Evolutionary conservation across 208 protist genomes (phyloP).

Genomic region (Trypanosoma grayi): DNA sequence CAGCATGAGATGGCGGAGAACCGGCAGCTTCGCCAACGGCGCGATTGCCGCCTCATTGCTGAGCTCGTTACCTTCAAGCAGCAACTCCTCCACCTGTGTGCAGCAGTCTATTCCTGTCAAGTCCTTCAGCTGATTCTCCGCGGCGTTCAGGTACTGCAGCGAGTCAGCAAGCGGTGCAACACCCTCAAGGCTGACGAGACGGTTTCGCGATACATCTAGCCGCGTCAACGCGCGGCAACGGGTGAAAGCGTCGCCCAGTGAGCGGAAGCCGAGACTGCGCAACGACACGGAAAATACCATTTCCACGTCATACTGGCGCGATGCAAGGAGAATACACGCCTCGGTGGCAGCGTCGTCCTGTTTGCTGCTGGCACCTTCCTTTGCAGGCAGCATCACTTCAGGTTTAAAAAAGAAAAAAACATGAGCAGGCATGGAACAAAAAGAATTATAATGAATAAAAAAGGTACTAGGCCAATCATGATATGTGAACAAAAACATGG

Average conservation of each 20-base stretch:
- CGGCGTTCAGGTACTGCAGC: slow-evolving; percentile 57
- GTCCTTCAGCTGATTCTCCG: slow-evolving; percentile 61
- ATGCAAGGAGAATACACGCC: slow-evolving; percentile 29
- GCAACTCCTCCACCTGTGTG: slow-evolving; percentile 30
- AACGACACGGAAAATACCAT: slow-evolving; percentile 42
- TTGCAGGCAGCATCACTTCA: neutral
- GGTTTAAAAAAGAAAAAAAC: neutral
- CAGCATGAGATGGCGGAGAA: slow-evolving; percentile 43
- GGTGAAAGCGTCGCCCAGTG: slow-evolving; percentile 38
- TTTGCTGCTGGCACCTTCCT: neutral
- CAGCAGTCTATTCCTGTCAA: slow-evolving; percentile 37
- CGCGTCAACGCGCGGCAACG: slow-evolving; percentile 40
- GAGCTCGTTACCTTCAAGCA: slow-evolving; percentile 72
- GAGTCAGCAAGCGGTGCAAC: slow-evolving; percentile 40
- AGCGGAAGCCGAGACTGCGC: slow-evolving; percentile 9
- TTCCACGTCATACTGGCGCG: slow-evolving; percentile 70
- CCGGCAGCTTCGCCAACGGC: slow-evolving; percentile 39
- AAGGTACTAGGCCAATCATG: neutral
- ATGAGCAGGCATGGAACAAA: neutral
- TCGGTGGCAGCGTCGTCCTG: slow-evolving; percentile 32
- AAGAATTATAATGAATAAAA: slow-evolving; percentile 6
- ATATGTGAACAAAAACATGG: too few relatives aligned
- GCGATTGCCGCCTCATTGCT: slow-evolving; percentile 25
- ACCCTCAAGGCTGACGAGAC: slow-evolving; percentile 48
- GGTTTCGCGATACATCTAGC: slow-evolving; percentile 69